These are phyloP conservation scores for Russula virescens DNA, from an alignment of 768 basidiomycete species.

Conservation along the genomic window DNA sequence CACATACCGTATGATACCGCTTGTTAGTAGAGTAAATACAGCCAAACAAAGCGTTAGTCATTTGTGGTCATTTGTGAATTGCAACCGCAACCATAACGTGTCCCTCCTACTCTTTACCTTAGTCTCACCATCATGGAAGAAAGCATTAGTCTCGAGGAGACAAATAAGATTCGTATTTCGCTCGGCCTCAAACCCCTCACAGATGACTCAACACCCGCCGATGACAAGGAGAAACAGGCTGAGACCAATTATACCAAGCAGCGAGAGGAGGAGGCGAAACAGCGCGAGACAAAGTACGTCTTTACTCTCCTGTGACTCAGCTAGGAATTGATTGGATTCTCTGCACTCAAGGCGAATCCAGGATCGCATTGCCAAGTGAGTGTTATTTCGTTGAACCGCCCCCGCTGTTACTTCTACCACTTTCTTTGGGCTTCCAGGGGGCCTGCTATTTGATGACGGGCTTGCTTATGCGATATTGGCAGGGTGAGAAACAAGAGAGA, in stretches of 20 bases:
- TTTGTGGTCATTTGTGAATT: not conserved
- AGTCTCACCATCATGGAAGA: slow-evolving; percentile 52
- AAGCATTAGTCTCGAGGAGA: slow-evolving; percentile 89
- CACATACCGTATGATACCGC: no score
- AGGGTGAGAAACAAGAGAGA: slow-evolving; percentile 94
- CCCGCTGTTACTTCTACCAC: slow-evolving; percentile 30
- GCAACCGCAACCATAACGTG: no score
- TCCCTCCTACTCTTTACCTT: not conserved
- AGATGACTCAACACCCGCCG: slow-evolving; percentile 66
- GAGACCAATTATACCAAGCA: slow-evolving; percentile 79
- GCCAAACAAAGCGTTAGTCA: not conserved
- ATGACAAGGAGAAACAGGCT: slow-evolving; percentile 76
- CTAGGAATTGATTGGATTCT: slow-evolving; percentile 23
- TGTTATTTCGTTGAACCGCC: slow-evolving; percentile 30
- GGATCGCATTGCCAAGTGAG: slow-evolving; percentile 86
- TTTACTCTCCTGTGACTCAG: not conserved
- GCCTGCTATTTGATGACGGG: slow-evolving; percentile 36
- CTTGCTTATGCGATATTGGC: slow-evolving; percentile 35
- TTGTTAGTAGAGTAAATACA: not conserved
- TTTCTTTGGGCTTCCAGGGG: slow-evolving; percentile 30
- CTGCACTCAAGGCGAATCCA: slow-evolving; percentile 50
- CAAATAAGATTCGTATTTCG: slow-evolving; percentile 91
- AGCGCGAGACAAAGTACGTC: slow-evolving; percentile 69
- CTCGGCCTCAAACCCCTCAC: slow-evolving; percentile 91
- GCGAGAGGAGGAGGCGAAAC: slow-evolving; percentile 63